phyloP scores from a whole-genome alignment of 2,329 filamentous ascomycete species.

The Trichoderma hamatum region DNA sequence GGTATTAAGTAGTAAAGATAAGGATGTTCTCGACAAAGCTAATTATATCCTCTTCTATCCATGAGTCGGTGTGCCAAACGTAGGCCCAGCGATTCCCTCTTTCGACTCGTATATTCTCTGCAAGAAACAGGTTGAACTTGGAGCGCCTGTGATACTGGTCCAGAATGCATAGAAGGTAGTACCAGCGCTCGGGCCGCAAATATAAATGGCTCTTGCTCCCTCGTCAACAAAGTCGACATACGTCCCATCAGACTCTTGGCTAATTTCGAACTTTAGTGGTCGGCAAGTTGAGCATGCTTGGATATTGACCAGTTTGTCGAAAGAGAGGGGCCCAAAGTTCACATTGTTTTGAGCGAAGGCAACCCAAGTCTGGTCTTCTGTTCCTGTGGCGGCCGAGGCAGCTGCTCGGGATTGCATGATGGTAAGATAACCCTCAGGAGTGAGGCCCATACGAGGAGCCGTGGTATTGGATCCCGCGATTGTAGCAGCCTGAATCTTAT shows the following conservation, averaged over 20 bases:
- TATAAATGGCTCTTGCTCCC: background rate
- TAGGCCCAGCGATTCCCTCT: background rate
- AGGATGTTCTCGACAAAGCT: background rate
- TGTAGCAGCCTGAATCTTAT: background rate
- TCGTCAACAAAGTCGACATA: background rate
- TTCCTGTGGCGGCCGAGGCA: background rate
- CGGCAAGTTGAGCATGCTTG: conserved; percentile 8
- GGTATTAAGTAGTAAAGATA: too few species aligned
- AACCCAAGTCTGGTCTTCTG: conserved; percentile 6
- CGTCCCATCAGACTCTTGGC: background rate
- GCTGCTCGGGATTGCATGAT: conserved; percentile 12
- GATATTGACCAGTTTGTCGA: background rate
- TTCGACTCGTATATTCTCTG: conserved; percentile 13
- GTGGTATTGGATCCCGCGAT: conserved; percentile 4
- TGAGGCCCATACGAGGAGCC: conserved; percentile 11
- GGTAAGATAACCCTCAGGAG: background rate
- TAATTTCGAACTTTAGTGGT: background rate
- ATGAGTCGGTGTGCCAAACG: conserved; percentile 5
- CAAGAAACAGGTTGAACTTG: background rate
- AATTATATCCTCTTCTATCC: background rate
- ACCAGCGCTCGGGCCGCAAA: background rate
- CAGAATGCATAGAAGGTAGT: background rate
- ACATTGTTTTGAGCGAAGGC: background rate
- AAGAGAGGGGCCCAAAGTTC: background rate
- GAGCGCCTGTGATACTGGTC: background rate